Conservation (phyloP, 2,329 filamentous ascomycete species). For the Stachybotrys chartarum region DNA sequence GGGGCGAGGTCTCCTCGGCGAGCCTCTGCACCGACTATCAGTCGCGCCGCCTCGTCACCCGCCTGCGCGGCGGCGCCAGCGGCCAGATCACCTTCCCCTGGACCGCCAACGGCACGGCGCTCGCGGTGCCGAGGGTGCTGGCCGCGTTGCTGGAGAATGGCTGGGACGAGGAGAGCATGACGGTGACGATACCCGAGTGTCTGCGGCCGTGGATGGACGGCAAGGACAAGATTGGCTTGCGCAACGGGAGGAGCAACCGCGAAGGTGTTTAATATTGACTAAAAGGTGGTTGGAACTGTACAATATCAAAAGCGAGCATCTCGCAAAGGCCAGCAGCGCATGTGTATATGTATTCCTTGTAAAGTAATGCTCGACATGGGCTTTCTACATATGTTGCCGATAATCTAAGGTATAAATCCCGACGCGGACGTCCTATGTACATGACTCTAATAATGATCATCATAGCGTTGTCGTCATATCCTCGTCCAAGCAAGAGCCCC, state of each 20-base stretch:
- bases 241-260: constrained; percentile 17
- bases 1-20: constrained; percentile 88
- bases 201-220: constrained; percentile 82
- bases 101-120: constrained; percentile 88
- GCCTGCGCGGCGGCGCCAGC: constrained; percentile 48
- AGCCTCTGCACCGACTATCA: constrained; percentile 96
- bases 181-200: constrained; percentile 70
- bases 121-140: constrained; percentile 83
- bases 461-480: not conserved
- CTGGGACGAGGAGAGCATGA: constrained; percentile 65
- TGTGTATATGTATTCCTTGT: not conserved
- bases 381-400: not conserved
- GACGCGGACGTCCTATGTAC: not conserved
- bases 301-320: not conserved
- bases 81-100: constrained; percentile 65
- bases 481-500: not conserved
- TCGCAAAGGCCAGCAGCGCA: not conserved
- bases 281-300: not conserved
- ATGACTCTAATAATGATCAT: not conserved
- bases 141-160: constrained; percentile 87
- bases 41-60: constrained; percentile 71
- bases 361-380: too few relatives aligned
- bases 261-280: constrained; percentile 14
- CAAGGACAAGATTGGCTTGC: constrained; percentile 52
- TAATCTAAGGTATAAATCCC: not conserved